Evolutionary conservation across 305 asterid species (phyloP).

Genomic region (Solanum hybrid): DNA sequence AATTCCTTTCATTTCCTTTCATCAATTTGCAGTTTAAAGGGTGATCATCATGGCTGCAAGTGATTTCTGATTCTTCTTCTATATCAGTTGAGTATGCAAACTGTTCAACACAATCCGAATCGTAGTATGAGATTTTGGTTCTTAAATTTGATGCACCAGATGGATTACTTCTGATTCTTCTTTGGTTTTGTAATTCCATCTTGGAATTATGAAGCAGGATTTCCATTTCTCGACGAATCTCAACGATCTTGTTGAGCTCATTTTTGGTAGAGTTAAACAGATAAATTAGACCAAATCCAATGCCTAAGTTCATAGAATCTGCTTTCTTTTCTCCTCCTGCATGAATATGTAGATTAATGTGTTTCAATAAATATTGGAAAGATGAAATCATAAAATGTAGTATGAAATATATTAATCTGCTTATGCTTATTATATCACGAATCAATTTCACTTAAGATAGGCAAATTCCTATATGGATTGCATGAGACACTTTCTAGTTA

Average conservation of each 20-base stretch:
- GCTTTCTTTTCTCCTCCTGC: conserved; percentile 26
- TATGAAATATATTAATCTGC: not conserved
- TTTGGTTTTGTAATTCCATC: conserved; percentile 17
- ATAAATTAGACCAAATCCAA: conserved; percentile 54
- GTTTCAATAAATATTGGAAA: not conserved
- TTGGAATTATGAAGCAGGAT: conserved; percentile 28
- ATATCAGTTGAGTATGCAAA: conserved; percentile 13
- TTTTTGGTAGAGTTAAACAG: conserved; percentile 31
- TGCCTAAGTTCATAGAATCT: conserved; percentile 38
- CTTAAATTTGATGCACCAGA: conserved; percentile 14
- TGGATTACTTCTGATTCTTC: not conserved
- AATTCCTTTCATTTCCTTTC: conserved; percentile 13
- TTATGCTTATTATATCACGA: not conserved
- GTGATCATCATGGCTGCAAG: conserved; percentile 7
- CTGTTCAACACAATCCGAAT: conserved; percentile 9
- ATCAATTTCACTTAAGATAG: not conserved
- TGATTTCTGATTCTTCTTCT: conserved; percentile 8
- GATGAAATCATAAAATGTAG: not conserved
- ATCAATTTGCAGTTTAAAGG: not conserved
- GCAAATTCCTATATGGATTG: not conserved
- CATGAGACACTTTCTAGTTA: not conserved
- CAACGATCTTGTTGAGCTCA: conserved; percentile 46
- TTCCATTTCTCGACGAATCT: conserved; percentile 36
- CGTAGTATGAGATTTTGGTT: not conserved
- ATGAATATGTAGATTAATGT: not conserved